These are phyloP conservation scores for Prunus mume DNA, from an alignment of 306 rosid genomes.

Conservation along the genomic window DNA sequence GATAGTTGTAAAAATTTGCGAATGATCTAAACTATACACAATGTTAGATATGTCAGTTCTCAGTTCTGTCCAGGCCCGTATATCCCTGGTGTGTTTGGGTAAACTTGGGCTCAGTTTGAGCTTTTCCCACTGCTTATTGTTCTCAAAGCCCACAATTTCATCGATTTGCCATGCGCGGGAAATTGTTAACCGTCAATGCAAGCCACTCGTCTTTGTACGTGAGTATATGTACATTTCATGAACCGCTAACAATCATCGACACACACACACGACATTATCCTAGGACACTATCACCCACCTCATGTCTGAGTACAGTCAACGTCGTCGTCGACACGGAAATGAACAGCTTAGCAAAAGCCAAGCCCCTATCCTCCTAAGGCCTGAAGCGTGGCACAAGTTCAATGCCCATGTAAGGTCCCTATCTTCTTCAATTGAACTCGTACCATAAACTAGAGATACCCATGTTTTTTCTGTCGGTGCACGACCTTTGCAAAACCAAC, in stretches of 20 bases:
- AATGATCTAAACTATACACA: not conserved
- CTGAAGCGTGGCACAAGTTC: not conserved
- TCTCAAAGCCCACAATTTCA: not conserved
- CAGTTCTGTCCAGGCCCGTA: not conserved
- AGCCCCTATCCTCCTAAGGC: not conserved
- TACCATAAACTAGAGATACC: not conserved
- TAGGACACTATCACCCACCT: too few relatives aligned
- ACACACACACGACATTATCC: too few relatives aligned
- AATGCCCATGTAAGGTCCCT: not conserved
- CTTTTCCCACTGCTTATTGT: too few relatives aligned
- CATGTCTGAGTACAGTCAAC: too few relatives aligned
- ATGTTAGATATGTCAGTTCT: not conserved
- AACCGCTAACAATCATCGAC: too few relatives aligned
- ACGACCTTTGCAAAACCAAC: not conserved
- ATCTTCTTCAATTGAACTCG: not conserved
- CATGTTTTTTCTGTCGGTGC: conserved; percentile 4
- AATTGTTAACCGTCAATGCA: too few relatives aligned
- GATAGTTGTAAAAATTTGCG: not conserved
- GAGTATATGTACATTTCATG: too few relatives aligned
- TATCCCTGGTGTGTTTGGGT: not conserved
- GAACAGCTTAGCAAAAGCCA: not conserved
- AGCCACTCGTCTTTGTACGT: too few relatives aligned
- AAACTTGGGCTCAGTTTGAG: not conserved
- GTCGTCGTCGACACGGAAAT: too few relatives aligned
- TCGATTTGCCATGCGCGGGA: too few relatives aligned